Evolutionary conservation across 495 filamentous ascomycete genomes (phyloP).

Genomic region (Aspergillus olivimuriae): DNA sequence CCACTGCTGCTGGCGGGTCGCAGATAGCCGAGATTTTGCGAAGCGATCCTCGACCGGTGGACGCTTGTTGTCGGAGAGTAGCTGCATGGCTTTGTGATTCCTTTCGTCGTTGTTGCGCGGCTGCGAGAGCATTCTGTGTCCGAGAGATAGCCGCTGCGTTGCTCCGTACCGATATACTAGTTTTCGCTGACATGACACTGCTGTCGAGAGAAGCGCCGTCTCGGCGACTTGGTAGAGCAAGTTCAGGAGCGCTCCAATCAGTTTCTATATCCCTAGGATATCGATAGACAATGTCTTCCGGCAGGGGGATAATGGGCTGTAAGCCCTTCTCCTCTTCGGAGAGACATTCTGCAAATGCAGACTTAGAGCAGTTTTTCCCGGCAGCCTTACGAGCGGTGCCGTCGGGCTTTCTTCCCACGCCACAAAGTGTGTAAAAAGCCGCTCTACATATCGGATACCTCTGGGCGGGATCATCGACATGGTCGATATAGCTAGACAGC

Average conservation of each 20-base stretch:
- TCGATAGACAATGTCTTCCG: slow-evolving; percentile 60
- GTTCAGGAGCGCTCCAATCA: slow-evolving; percentile 38
- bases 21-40: slow-evolving; percentile 25
- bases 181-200: slow-evolving; percentile 28
- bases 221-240: slow-evolving; percentile 15
- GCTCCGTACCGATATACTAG: slow-evolving; percentile 21
- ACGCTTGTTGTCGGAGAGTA: slow-evolving; percentile 40
- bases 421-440: slow-evolving; percentile 43
- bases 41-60: slow-evolving; percentile 23
- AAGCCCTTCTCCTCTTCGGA: slow-evolving; percentile 64
- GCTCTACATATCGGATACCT: slow-evolving; percentile 39
- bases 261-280: slow-evolving; percentile 35
- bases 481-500: slow-evolving; percentile 32
- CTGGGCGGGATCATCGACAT: slow-evolving; percentile 32
- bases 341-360: slow-evolving; percentile 61
- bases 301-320: slow-evolving; percentile 63
- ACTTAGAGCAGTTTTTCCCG: slow-evolving; percentile 43
- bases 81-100: slow-evolving; percentile 43
- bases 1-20: slow-evolving; percentile 22
- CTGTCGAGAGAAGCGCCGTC: slow-evolving; percentile 26
- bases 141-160: slow-evolving; percentile 24
- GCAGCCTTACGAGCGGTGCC: slow-evolving; percentile 35
- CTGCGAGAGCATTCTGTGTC: slow-evolving; percentile 37
- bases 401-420: slow-evolving; percentile 44
- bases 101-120: slow-evolving; percentile 36